Evolutionary conservation across 106 monocot genomes (phyloP).

Genomic region (Platanthera zijinensis): DNA sequence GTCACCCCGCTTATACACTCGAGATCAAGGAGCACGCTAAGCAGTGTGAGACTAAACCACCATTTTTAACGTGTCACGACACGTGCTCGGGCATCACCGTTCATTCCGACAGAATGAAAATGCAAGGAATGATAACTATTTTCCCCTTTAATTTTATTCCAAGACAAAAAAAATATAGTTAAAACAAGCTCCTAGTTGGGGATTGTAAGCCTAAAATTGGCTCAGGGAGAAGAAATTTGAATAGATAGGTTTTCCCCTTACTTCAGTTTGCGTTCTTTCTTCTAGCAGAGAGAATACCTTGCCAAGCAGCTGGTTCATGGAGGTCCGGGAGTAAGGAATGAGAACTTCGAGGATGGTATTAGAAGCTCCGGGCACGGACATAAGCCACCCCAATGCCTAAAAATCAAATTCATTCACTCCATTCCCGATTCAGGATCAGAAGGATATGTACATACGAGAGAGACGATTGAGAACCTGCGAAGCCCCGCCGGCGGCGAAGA

Average conservation of each 20-base stretch:
- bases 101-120: no score
- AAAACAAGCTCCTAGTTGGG: no score
- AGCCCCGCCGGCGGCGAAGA: slow-evolving; percentile 84
- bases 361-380: slow-evolving; percentile 88
- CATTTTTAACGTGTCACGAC: no score
- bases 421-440: not conserved
- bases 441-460: not conserved
- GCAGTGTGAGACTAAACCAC: no score
- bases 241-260: not conserved
- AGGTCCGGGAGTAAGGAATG: slow-evolving; percentile 72
- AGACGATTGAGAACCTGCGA: slow-evolving; percentile 57
- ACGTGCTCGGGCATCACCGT: no score
- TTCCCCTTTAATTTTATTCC: no score
- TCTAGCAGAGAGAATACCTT: slow-evolving; percentile 31
- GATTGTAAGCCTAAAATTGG: not conserved
- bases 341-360: slow-evolving; percentile 75
- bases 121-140: no score
- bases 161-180: no score
- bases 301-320: slow-evolving; percentile 76
- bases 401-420: not conserved
- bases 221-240: not conserved
- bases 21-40: no score
- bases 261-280: not conserved
- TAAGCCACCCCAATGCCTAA: slow-evolving; percentile 80
- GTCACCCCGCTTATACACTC: no score